Evolutionary conservation across 2,329 filamentous ascomycete species (phyloP).

Genomic region (Cercospora sesami): DNA sequence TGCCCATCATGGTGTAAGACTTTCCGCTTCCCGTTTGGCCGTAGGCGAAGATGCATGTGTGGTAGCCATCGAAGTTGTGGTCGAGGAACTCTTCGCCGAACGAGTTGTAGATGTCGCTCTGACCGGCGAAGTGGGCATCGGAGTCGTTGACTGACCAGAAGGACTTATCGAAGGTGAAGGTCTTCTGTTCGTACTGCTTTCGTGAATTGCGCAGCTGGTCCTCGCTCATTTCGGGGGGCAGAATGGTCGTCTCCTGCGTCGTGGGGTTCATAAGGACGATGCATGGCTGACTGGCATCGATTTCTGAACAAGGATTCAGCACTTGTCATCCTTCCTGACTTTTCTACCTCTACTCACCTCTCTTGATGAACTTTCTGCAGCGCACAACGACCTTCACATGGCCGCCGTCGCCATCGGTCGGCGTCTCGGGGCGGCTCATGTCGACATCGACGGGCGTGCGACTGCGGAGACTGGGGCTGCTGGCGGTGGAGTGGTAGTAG

Average conservation of each 20-base stretch:
- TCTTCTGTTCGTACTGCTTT: slow-evolving; percentile 80
- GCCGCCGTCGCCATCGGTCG: slow-evolving; percentile 45
- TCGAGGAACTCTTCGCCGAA: slow-evolving; percentile 96
- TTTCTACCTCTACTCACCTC: slow-evolving; percentile 40
- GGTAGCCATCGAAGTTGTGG: slow-evolving; percentile 98
- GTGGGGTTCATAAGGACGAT: slow-evolving; percentile 88
- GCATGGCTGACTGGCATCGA: slow-evolving; percentile 76
- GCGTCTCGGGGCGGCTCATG: slow-evolving; percentile 36
- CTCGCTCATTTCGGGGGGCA: slow-evolving; percentile 56
- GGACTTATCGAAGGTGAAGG: slow-evolving; percentile 94
- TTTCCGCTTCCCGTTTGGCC: slow-evolving; percentile 97
- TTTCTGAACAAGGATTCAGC: slow-evolving; percentile 58
- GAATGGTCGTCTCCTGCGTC: slow-evolving; percentile 80
- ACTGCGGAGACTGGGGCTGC: slow-evolving; percentile 48
- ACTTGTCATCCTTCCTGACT: background rate
- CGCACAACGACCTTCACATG: slow-evolving; percentile 56
- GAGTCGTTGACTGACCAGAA: slow-evolving; percentile 89
- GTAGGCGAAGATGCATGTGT: slow-evolving; percentile 98
- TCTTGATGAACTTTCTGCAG: slow-evolving; percentile 49
- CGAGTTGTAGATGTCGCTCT: slow-evolving; percentile 91
- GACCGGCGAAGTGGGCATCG: slow-evolving; percentile 84
- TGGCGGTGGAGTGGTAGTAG: slow-evolving; percentile 41
- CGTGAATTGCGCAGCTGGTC: slow-evolving; percentile 56
- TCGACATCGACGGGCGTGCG: slow-evolving; percentile 39
- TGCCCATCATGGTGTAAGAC: slow-evolving; percentile 98